Conservation (phyloP, 495 filamentous ascomycete genomes). For the Articulospora tetracladia region DNA sequence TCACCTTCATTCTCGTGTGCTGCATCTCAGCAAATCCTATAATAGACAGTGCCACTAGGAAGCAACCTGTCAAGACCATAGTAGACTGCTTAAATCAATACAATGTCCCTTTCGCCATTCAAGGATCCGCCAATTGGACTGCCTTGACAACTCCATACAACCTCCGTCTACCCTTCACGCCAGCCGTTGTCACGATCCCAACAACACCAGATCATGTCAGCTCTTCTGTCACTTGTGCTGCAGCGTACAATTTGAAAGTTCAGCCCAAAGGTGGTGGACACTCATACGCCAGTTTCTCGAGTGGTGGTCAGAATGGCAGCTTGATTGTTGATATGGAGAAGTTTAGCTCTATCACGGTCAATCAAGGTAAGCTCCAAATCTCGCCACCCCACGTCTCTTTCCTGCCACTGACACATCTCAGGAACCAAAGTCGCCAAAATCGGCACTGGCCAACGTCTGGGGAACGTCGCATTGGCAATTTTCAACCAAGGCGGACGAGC, state of each 20-base stretch:
- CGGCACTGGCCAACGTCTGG: constrained; percentile 60
- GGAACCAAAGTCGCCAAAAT: constrained; percentile 56
- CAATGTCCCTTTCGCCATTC: constrained; percentile 10
- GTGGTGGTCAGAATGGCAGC: constrained; percentile 48
- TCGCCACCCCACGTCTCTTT: not conserved
- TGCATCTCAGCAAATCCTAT: no score
- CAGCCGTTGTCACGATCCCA: constrained; percentile 61
- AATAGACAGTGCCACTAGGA: no score
- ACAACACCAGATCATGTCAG: constrained; percentile 53
- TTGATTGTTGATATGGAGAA: constrained; percentile 55
- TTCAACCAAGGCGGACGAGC: constrained; percentile 59
- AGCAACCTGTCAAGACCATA: no score
- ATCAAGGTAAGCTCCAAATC: constrained; percentile 10
- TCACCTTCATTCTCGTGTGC: no score
- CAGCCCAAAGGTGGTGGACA: constrained; percentile 72
- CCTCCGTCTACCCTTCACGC: constrained; percentile 54
- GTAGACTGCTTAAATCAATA: constrained; percentile 5
- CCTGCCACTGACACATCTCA: constrained; percentile 30
- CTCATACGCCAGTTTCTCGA: constrained; percentile 59
- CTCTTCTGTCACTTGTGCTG: constrained; percentile 55
- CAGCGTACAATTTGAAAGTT: constrained; percentile 50
- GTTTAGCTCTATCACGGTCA: constrained; percentile 39
- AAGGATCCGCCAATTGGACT: constrained; percentile 25
- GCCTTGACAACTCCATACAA: constrained; percentile 51
- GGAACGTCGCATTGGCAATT: constrained; percentile 55